Percentiles rank a stretch among this genome's conserved stretches.
phyloP scores from a whole-genome alignment of 306 rosid species.

The Vigna nakashimae region DNA sequence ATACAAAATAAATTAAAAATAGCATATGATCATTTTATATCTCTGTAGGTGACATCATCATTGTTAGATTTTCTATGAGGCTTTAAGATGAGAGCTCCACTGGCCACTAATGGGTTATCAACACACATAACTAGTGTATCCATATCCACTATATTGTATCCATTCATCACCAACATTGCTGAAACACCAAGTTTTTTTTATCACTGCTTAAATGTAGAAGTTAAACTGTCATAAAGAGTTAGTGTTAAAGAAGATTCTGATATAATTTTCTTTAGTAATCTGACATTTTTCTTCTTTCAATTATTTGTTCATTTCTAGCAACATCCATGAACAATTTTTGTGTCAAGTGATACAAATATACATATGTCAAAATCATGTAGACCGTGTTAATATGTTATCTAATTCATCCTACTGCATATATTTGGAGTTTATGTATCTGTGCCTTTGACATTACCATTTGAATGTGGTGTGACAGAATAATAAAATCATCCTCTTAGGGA shows the following conservation, averaged over 20 bases:
- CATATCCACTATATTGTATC: neutral
- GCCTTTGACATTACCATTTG: neutral
- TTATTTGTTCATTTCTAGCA: neutral
- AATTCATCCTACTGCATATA: neutral
- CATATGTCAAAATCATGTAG: neutral
- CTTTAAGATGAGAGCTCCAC: neutral
- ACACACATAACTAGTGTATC: neutral
- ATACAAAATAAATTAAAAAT: neutral
- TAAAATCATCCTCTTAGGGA: neutral
- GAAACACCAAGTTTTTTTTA: neutral
- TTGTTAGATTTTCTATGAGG: neutral
- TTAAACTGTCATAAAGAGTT: too few species aligned
- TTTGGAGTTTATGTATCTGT: neutral
- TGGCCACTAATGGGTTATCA: neutral
- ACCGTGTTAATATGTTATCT: neutral
- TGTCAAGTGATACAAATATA: neutral
- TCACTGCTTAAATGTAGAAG: too few species aligned
- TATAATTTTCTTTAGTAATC: neutral
- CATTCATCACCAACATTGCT: neutral
- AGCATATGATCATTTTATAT: slow-evolving; percentile 1
- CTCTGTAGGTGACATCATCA: neutral
- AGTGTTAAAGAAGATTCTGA: neutral
- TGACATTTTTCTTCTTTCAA: neutral
- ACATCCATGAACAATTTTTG: neutral
- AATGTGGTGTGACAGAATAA: slow-evolving; percentile 1